Evolutionary conservation across 1,139 yeast species (phyloP), one percentile per base, ranked within the genome.

Genomic region (Yamadazyma trypodendri): DNA sequence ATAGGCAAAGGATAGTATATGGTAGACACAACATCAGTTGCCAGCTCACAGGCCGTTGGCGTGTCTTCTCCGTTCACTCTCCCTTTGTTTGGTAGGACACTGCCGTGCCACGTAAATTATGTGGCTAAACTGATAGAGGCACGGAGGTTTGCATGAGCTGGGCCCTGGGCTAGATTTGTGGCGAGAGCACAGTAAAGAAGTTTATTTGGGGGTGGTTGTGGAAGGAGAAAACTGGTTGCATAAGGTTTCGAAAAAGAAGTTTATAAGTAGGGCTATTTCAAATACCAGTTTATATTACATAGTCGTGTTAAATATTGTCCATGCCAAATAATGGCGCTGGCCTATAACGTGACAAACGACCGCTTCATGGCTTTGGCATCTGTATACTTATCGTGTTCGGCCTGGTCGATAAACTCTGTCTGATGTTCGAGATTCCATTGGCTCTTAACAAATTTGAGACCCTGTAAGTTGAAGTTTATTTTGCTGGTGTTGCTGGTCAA

Each of bases 401-500:
- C 72, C 39, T 81, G 89, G 49, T 86, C 96, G 36, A 77, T 75
- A 55, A 82, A 90, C 56, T 83, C 88, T 29, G 77, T 71, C 45
- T 77, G 79, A 56, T 90, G 97, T 35, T 72, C 72, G 51, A 81
- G 62, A 41, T 79, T 77, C 97, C 97, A 90, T 59, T 85, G 90
- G 34, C 75, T 77, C 54, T 79, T 81, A 43, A 85, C 63, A 51
- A 78, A 84, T 51, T 75, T 77, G 58, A 92, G 68, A 2, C 96
- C 97, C 42, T 87, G 92, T 23, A 88, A 70, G 54, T 94, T 94
- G 65, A 77, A 83, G n/a, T 97, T 97, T 39, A 92, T 69, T 42
- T 77, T 81, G 38, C 73, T 68, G 20, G 77, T 69, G 15, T 79
- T 79, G 4, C 57, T 51, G 34, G 66, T 63, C 42, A 92, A 67